Conservation (phyloP, 768 basidiomycete genomes). For the Suillus americanus region DNA sequence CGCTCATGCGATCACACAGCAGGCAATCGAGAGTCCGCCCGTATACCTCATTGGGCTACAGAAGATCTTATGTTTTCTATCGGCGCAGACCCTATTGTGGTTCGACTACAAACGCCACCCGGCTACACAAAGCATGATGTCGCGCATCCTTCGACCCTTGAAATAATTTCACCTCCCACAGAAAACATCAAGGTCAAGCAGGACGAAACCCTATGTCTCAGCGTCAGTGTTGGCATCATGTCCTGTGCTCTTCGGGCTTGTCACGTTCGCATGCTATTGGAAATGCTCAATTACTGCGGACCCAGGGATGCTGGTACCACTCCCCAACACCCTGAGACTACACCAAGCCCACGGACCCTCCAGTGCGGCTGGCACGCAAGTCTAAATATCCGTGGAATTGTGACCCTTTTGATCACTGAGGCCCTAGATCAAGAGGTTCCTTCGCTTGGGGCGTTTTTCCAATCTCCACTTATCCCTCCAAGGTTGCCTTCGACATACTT, state of each 20-base stretch:
- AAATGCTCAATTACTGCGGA: slow-evolving; percentile 36
- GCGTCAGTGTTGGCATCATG: slow-evolving; percentile 48
- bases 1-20: not conserved
- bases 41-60: slow-evolving; percentile 5
- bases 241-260: slow-evolving; percentile 55
- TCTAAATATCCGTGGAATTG: slow-evolving; percentile 42
- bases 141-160: slow-evolving; percentile 10
- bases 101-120: slow-evolving; percentile 53
- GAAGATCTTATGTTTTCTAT: slow-evolving; percentile 60
- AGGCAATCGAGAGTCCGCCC: slow-evolving; percentile 8
- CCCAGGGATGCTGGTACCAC: slow-evolving; percentile 5
- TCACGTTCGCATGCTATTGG: slow-evolving; percentile 53
- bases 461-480: slow-evolving; percentile 60
- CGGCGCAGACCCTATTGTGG: slow-evolving; percentile 57
- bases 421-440: slow-evolving; percentile 8
- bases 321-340: slow-evolving; percentile 15
- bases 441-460: slow-evolving; percentile 45
- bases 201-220: slow-evolving; percentile 38
- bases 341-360: slow-evolving; percentile 18
- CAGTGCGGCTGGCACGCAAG: slow-evolving; percentile 30
- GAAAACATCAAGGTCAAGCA: slow-evolving; percentile 3
- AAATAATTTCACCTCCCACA: slow-evolving; percentile 4
- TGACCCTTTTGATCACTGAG: slow-evolving; percentile 47
- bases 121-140: slow-evolving; percentile 12
- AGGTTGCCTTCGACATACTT: slow-evolving; percentile 47